Evolutionary conservation across 179 eudicot genomes (phyloP), one percentile per base, ranked within the genome.

Genomic region (Beta macrorhiza): DNA sequence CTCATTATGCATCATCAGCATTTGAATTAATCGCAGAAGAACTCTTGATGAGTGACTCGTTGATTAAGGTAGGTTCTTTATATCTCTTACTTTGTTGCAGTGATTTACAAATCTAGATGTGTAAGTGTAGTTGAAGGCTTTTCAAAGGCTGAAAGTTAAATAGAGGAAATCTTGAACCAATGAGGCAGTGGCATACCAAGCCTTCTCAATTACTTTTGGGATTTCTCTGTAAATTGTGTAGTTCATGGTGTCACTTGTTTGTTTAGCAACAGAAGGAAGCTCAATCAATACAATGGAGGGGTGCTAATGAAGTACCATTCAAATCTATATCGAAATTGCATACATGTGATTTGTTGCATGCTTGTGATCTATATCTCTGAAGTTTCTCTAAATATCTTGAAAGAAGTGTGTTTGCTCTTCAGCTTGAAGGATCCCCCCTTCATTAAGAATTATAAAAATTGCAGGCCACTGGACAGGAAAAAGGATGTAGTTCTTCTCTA

Each of bases 21-120:
- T 95, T 93, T 79, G 99, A 95, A 82, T 81, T 95, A 80, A 85
- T 90, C 75, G 97, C 98, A n/a, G 98, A 95, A 89, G 99, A 95
- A 85, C 94, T 95, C 78, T 86, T 95, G 84, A 92, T 95, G 95
- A 95, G 99, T 84, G 90, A 92, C 82, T 95, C 99, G 29, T 72
- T 87, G 80, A 86, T 95, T 76, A 93, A 95, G 99, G 99, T 87
- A 88, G 78, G 90, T 78, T 79, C 57, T 78, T 17, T 49, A 5
- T 25, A 51, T 52, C 49, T 72, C 25, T 76, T 75, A 45, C 45
- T 49, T n/a, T 53, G 61, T 17, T 13, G 4, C 29, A 51, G 25
- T 37, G 69, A n/a, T 59, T 42, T 51, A 29, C 13, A 45, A 64
- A 61, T 12, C 17, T 67, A 49, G 62, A 14, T 65, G 12, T 42